A percentile compares a stretch with the other conserved stretches of the same genome.
Conservation (phyloP, 2,329 filamentous ascomycete species). For the Pseudocercospora eumusae region DNA sequence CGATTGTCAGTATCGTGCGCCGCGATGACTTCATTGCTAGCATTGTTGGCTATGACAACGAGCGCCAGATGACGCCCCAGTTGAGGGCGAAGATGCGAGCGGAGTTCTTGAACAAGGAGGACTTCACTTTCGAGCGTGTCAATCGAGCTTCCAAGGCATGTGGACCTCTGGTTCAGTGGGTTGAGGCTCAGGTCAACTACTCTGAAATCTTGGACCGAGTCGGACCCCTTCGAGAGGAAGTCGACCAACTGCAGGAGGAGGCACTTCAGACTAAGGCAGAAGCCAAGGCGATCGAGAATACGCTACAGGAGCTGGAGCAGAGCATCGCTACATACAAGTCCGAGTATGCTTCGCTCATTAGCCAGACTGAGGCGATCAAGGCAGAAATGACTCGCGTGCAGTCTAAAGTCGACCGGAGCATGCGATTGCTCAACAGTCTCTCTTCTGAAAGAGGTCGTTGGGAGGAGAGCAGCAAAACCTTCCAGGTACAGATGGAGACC, state of each 20-base stretch:
- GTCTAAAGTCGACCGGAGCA: slow-evolving; percentile 96
- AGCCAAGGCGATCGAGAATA: slow-evolving; percentile 86
- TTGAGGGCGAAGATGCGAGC: slow-evolving; percentile 86
- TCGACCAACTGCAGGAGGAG: slow-evolving; percentile 80
- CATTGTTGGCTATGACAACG: slow-evolving; percentile 96
- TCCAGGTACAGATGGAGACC: slow-evolving; percentile 96
- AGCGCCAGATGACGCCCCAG: slow-evolving; percentile 83
- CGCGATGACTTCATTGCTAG: slow-evolving; percentile 96
- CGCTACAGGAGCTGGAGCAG: slow-evolving; percentile 77
- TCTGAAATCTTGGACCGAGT: slow-evolving; percentile 96
- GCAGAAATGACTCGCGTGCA: slow-evolving; percentile 93
- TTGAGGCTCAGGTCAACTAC: slow-evolving; percentile 92
- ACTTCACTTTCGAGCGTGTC: slow-evolving; percentile 95
- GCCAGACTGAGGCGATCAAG: slow-evolving; percentile 96
- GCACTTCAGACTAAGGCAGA: slow-evolving; percentile 91
- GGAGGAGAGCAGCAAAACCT: slow-evolving; percentile 97
- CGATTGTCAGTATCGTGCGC: slow-evolving; percentile 82
- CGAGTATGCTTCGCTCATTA: slow-evolving; percentile 93
- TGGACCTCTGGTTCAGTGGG: slow-evolving; percentile 95
- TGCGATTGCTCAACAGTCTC: slow-evolving; percentile 88
- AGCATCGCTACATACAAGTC: slow-evolving; percentile 95
- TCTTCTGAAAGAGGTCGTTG: slow-evolving; percentile 90
- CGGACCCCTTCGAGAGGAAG: slow-evolving; percentile 87
- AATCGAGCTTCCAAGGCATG: slow-evolving; percentile 96
- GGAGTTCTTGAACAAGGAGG: slow-evolving; percentile 87